Evolutionary conservation across 106 monocot genomes (phyloP), one percentile per base, ranked within the genome.

Genomic region (Platanthera guangdongensis): DNA sequence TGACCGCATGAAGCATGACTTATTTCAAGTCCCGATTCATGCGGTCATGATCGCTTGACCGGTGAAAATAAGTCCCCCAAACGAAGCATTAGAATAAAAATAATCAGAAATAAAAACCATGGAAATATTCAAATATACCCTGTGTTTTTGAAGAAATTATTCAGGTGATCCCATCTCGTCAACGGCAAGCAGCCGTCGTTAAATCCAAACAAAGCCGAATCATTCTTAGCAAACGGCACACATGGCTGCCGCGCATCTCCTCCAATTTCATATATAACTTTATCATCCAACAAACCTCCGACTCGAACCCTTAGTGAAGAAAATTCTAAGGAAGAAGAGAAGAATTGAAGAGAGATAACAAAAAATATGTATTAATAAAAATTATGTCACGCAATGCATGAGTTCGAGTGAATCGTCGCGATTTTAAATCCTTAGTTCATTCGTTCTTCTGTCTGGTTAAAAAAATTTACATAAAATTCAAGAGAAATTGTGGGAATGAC

Each of bases 121-220:
- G 10, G 9, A 28, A 32, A 78, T 7, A 63, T 3, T 14, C 6
- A n/a, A 13, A 15, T 16, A 8, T 84, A 94, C 94, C 86, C 78
- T 0, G 94, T 15, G 78, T 88, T 85, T 52, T 72, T 76, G 74
- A 94, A 94, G 88, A 94, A 94, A 48, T 67, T 52, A 63, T 90
- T 86, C 74, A 94, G 94, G 57, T 94, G 79, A 75, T 94, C 94
- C 94, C 94, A 94, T 87, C 94, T 90, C 28, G 79, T 48, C 80
- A 90, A 62, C 0, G 88, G 83, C 13, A 94, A 76, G 78, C 94
- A 94, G 14, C 94, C 90, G 28, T 86, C 75, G 9, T 83, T 81
- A 64, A 88, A 94, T n/a, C 94, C 85, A 51, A 90, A 90, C 88
- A 87, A 78, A 60, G 84, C 85, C 49, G 89, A 93, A 76, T 10